Percentiles rank a stretch among this genome's conserved stretches.
These are phyloP conservation scores for Leccinum subgranulosum DNA, from an alignment of 768 basidiomycete species.

Conservation along the genomic window DNA sequence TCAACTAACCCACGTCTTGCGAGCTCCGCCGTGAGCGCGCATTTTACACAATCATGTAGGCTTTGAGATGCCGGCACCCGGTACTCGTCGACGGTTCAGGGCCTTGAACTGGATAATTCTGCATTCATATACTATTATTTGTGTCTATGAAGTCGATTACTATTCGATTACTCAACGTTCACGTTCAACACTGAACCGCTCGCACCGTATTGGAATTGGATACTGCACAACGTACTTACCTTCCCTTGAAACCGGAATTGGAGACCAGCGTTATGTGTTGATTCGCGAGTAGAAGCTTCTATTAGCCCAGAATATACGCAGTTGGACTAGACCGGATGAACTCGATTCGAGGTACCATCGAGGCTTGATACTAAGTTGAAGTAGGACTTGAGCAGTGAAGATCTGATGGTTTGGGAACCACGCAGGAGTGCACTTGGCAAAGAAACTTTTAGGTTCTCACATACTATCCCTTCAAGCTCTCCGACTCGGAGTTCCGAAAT, in stretches of 20 bases:
- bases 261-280: not conserved
- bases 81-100: not conserved
- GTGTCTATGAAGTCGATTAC: not conserved
- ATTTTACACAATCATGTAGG: slow-evolving; percentile 32
- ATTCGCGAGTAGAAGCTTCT: not conserved
- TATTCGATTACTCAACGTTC: not conserved
- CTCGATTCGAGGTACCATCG: too few relatives aligned
- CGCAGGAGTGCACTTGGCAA: too few relatives aligned
- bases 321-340: too few relatives aligned
- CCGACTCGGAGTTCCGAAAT: too few relatives aligned
- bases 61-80: slow-evolving; percentile 6
- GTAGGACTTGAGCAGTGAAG: too few relatives aligned
- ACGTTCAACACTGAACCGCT: not conserved
- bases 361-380: too few relatives aligned
- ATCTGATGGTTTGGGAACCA: too few relatives aligned
- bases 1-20: slow-evolving; percentile 32
- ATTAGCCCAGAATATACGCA: not conserved
- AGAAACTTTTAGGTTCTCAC: too few relatives aligned
- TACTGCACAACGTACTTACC: not conserved
- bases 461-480: too few relatives aligned
- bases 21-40: slow-evolving; percentile 28
- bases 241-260: not conserved
- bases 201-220: not conserved
- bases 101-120: not conserved
- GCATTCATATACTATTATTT: not conserved